These are phyloP conservation scores for Arctostaphylos glauca DNA, from an alignment of 148 eudicot species.

Conservation along the genomic window DNA sequence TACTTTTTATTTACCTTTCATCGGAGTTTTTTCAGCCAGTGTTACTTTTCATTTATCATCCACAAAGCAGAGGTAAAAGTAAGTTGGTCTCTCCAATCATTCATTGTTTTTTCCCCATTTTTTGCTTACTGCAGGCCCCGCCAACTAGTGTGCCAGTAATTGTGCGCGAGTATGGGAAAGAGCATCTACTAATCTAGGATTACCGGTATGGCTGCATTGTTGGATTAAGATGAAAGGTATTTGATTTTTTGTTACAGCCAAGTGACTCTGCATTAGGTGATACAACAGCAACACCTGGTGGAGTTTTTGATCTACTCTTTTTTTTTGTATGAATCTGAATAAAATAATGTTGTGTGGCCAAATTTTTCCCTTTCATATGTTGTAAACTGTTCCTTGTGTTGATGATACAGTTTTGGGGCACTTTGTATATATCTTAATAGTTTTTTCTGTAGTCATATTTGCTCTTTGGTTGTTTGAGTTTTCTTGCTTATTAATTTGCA, in stretches of 20 bases:
- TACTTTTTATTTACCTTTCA: not conserved
- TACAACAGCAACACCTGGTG: not conserved
- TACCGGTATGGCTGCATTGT: slow-evolving; percentile 6
- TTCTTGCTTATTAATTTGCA: not conserved
- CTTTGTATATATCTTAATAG: not conserved
- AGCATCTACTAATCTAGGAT: slow-evolving; percentile 45
- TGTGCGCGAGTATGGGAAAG: slow-evolving; percentile 76
- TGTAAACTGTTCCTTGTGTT: not conserved
- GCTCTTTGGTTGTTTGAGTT: not conserved
- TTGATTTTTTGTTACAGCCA: no score
- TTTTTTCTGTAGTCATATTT: not conserved
- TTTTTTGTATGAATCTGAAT: not conserved
- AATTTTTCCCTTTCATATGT: not conserved
- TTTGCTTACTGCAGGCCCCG: slow-evolving; percentile 51
- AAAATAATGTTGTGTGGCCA: not conserved
- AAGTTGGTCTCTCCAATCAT: not conserved
- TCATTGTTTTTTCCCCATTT: not conserved
- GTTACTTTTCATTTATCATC: not conserved
- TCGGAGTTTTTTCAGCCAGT: not conserved
- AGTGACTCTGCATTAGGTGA: not conserved
- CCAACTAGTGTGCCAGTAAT: slow-evolving; percentile 92
- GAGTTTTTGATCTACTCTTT: not conserved
- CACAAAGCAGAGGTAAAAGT: not conserved
- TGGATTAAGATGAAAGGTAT: not conserved
- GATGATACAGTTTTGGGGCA: slow-evolving; percentile 9